Percentiles rank a stretch among this genome's conserved stretches.
Conservation (phyloP, 148 eudicot species). For the Euryodendron excelsum region DNA sequence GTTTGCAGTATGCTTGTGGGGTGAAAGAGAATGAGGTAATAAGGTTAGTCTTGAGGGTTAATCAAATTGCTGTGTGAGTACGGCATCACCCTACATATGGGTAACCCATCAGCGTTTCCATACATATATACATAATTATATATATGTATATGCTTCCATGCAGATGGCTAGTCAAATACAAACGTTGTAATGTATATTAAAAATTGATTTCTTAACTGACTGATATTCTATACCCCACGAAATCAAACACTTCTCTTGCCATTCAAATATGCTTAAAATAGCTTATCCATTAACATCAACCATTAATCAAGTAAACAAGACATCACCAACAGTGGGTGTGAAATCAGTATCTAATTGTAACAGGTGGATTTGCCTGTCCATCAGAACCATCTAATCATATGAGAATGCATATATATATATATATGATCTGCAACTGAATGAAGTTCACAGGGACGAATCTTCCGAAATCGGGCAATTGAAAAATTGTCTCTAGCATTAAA, state of each 20-base stretch:
- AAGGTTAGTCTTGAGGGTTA: slow-evolving; percentile 3
- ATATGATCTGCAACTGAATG: background rate
- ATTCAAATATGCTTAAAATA: slow-evolving; percentile 22
- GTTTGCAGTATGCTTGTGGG: background rate
- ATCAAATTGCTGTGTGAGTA: background rate
- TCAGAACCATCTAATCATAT: background rate
- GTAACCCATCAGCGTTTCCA: slow-evolving; percentile 7
- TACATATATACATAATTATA: background rate
- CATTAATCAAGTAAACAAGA: slow-evolving; percentile 25
- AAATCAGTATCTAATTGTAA: slow-evolving; percentile 35
- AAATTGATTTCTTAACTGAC: slow-evolving; percentile 67
- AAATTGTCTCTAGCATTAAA: background rate
- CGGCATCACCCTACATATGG: background rate
- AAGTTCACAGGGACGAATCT: background rate
- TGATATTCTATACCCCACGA: slow-evolving; percentile 69
- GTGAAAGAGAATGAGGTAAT: background rate
- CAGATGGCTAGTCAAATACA: slow-evolving; percentile 52
- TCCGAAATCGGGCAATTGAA: background rate
- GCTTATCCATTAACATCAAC: slow-evolving; percentile 57
- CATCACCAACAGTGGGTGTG: slow-evolving; percentile 45
- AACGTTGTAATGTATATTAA: slow-evolving; percentile 11
- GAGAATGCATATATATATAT: background rate
- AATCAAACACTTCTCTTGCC: slow-evolving; percentile 45
- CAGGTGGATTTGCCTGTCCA: slow-evolving; percentile 3
- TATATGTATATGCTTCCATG: slow-evolving; percentile 16